phyloP scores from a whole-genome alignment of 2,329 filamentous ascomycete genomes.

The Exutisphaerella laricina region DNA sequence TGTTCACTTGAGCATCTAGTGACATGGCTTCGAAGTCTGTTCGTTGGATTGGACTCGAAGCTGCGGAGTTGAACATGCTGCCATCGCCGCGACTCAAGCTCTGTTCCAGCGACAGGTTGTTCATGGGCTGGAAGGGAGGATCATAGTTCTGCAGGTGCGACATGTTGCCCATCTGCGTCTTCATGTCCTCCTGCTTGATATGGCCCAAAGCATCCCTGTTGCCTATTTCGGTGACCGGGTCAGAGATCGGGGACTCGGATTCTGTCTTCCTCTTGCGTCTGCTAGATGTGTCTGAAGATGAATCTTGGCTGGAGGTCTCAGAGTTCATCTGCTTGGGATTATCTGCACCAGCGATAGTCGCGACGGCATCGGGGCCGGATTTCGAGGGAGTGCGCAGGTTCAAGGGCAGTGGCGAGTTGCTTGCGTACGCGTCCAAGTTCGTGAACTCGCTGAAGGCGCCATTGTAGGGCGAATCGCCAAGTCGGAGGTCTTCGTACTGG shows the following conservation, averaged over 20 bases:
- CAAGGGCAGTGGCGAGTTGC: conserved; percentile 22
- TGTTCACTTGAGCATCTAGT: conserved; percentile 24
- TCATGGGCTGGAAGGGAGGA: conserved; percentile 29
- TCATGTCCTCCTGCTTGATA: conserved; percentile 28
- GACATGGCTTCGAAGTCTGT: conserved; percentile 29
- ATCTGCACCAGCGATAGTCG: conserved; percentile 9
- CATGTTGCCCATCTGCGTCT: conserved; percentile 22
- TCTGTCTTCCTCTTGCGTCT: conserved; percentile 37
- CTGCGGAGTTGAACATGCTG: conserved; percentile 54
- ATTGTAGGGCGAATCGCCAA: conserved; percentile 20
- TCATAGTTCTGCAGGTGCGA: conserved; percentile 27
- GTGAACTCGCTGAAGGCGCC: conserved; percentile 24
- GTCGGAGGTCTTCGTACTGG: conserved; percentile 19
- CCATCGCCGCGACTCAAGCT: conserved; percentile 29
- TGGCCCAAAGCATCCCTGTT: conserved; percentile 19
- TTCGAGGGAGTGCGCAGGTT: conserved; percentile 29
- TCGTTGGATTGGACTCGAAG: conserved; percentile 47
- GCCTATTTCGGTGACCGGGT: conserved; percentile 22
- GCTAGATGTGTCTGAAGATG: conserved; percentile 38
- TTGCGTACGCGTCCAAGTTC: conserved; percentile 27
- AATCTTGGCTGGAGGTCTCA: conserved; percentile 40
- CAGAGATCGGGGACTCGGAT: conserved; percentile 32
- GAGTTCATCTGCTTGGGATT: conserved; percentile 17
- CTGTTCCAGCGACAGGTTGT: conserved; percentile 32
- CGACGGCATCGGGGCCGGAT: conserved; percentile 15